Conservation (phyloP, 2,329 filamentous ascomycete species). For the Paraphoma chrysanthemicola region DNA sequence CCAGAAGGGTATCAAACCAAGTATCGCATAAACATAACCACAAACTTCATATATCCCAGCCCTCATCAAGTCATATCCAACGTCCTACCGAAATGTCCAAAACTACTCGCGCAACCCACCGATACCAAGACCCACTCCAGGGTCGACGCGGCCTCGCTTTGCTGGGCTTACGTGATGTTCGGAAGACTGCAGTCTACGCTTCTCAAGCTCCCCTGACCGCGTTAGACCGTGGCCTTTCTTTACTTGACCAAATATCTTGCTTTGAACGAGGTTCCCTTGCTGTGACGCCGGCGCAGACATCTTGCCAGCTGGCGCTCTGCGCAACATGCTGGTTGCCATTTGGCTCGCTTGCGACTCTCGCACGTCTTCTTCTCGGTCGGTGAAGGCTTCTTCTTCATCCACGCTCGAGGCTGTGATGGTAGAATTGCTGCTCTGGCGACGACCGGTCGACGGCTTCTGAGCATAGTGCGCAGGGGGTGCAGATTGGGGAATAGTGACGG, state of each 20-base stretch:
- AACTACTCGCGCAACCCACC: conserved; percentile 49
- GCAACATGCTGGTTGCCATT: conserved; percentile 76
- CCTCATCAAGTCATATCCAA: conserved; percentile 22
- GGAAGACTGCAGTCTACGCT: conserved; percentile 35
- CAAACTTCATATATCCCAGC: neutral
- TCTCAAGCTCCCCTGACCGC: conserved; percentile 39
- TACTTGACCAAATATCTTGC: conserved; percentile 68
- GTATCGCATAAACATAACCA: neutral
- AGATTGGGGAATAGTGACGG: conserved; percentile 44
- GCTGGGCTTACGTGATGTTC: conserved; percentile 42
- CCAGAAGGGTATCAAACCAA: conserved; percentile 6
- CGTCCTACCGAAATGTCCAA: too few relatives aligned
- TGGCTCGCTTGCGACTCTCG: conserved; percentile 80
- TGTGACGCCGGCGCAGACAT: conserved; percentile 40
- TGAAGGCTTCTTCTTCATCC: conserved; percentile 55
- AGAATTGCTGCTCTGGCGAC: conserved; percentile 74
- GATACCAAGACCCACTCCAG: conserved; percentile 64
- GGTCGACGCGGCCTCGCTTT: conserved; percentile 60
- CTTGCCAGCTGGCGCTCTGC: conserved; percentile 59
- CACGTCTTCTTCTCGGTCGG: conserved; percentile 71
- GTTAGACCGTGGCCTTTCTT: conserved; percentile 59
- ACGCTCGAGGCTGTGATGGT: conserved; percentile 52
- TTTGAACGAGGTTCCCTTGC: conserved; percentile 57
- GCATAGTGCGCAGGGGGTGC: conserved; percentile 51
- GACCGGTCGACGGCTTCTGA: conserved; percentile 39